Conservation (phyloP, 1,284 basidiomycete species). For the Ceratobasidium sp. region DNA sequence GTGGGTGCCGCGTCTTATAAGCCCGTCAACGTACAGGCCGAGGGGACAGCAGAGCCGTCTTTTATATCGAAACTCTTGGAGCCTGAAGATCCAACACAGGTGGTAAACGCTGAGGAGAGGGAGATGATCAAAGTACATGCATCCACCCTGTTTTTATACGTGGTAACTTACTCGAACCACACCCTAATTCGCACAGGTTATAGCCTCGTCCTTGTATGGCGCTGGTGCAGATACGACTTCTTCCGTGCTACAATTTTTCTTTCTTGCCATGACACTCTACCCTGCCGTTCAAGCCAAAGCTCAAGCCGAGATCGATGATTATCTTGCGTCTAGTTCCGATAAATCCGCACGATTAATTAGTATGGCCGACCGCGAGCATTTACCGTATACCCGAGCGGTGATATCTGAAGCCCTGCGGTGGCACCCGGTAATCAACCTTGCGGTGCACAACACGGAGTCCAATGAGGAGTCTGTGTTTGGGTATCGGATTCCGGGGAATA, state of each 20-base stretch:
- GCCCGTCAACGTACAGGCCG: no score
- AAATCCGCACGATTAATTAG: slow-evolving; percentile 44
- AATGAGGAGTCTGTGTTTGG: slow-evolving; percentile 5
- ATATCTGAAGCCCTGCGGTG: slow-evolving; percentile 51
- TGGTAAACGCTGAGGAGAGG: slow-evolving; percentile 3
- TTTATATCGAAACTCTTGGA: slow-evolving; percentile 38
- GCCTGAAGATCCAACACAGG: not conserved
- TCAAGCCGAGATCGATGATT: slow-evolving; percentile 55
- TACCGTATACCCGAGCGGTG: slow-evolving; percentile 50
- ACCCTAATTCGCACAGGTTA: not conserved
- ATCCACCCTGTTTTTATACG: not conserved
- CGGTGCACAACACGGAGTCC: not conserved
- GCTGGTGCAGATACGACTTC: slow-evolving; percentile 47
- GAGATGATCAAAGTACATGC: slow-evolving; percentile 21
- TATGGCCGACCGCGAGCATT: slow-evolving; percentile 48
- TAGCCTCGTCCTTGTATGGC: slow-evolving; percentile 5
- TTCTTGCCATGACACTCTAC: slow-evolving; percentile 54
- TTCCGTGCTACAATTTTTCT: slow-evolving; percentile 48
- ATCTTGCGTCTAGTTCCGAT: not conserved
- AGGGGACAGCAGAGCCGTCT: slow-evolving; percentile 36
- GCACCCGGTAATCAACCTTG: slow-evolving; percentile 47
- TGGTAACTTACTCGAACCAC: not conserved
- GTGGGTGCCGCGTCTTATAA: no score
- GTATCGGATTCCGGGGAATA: slow-evolving; percentile 10
- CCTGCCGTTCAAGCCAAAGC: slow-evolving; percentile 56